Evolutionary conservation across 1,284 basidiomycete genomes (phyloP), one percentile per base, ranked within the genome.

Genomic region (Trichosporon ovoides): DNA sequence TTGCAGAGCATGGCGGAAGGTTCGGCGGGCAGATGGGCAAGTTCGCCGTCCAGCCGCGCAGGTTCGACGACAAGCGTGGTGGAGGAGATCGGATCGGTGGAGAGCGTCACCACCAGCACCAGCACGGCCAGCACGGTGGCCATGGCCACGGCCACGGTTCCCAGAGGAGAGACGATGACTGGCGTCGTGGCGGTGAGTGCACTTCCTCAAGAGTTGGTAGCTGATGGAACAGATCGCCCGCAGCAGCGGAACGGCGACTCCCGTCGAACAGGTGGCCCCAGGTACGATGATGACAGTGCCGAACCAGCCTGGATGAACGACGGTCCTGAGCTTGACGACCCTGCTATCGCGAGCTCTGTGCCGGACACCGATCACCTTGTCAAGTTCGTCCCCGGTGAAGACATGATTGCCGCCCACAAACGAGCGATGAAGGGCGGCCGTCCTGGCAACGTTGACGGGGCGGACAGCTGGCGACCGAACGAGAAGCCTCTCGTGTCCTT

Each of bases 291-390:
- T 9, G 73, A 75, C 18, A 57, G 51, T 2, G 46, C 58, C n/a
- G 68, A 72, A 58, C 74, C 74, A 1, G 72, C 70, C 10, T 76
- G 74, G 74, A 72, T 76, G 72, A 68, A 70, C 51, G 73, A 76
- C 48, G 61, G 52, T 6, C 36, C 60, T 7, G 36, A 24, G 16
- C 48, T 63, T 7, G 64, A 58, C 3, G 68, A 71, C 52, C 68
- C 68, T 11, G 68, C 69, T 14, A 68, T 70, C 31, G 62, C 61
- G 6, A 60, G 60, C 38, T 37, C 61, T 14, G 53, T 40, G 3
- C 48, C 20, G 14, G 33, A 51, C 6, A 40, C 46, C 2, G 55
- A 59, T 31, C 38, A 50, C 2, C 55, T 71, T 7, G 60, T 70
- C 51, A 65, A 72, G 51, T 74, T 71, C 40, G 64, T 67, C 13